phyloP scores from a whole-genome alignment of 2,329 filamentous ascomycete species.

The Pestalotiopsis sp. region DNA sequence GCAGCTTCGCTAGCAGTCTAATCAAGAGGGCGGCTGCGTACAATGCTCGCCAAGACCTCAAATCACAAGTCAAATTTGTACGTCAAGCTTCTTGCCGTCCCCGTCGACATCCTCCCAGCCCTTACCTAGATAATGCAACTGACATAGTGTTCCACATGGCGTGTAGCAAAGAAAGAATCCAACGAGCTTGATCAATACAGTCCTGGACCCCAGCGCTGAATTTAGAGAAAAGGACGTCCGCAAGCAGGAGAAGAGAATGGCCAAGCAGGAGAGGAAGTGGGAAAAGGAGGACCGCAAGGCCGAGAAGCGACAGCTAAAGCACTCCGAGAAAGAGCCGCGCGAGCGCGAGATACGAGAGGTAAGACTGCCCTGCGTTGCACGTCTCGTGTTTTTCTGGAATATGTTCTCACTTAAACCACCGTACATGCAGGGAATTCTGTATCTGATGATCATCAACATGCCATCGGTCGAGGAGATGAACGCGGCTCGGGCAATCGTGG shows the following conservation, averaged over 20 bases:
- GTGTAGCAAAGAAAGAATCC: slow-evolving; percentile 16
- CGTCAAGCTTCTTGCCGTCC: neutral
- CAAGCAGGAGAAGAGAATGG: slow-evolving; percentile 15
- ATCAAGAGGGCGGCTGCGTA: neutral
- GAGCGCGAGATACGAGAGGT: slow-evolving; percentile 1
- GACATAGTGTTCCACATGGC: neutral
- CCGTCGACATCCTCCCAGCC: neutral
- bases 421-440: slow-evolving; percentile 40
- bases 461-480: slow-evolving; percentile 42
- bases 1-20: neutral
- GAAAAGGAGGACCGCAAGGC: slow-evolving; percentile 17
- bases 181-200: slow-evolving; percentile 13
- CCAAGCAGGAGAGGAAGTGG: slow-evolving; percentile 16
- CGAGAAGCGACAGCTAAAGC: slow-evolving; percentile 16
- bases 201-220: slow-evolving; percentile 19
- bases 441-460: slow-evolving; percentile 51
- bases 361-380: too few species aligned
- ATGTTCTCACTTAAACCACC: too few species aligned
- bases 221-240: slow-evolving; percentile 17
- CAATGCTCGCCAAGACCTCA: neutral
- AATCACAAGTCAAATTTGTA: neutral
- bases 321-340: slow-evolving; percentile 13
- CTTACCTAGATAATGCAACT: neutral
- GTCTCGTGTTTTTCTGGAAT: too few species aligned
- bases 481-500: neutral